These are phyloP conservation scores for Paraphaeosphaeria sporulosa DNA, from an alignment of 2,329 filamentous ascomycete species.

Conservation along the genomic window DNA sequence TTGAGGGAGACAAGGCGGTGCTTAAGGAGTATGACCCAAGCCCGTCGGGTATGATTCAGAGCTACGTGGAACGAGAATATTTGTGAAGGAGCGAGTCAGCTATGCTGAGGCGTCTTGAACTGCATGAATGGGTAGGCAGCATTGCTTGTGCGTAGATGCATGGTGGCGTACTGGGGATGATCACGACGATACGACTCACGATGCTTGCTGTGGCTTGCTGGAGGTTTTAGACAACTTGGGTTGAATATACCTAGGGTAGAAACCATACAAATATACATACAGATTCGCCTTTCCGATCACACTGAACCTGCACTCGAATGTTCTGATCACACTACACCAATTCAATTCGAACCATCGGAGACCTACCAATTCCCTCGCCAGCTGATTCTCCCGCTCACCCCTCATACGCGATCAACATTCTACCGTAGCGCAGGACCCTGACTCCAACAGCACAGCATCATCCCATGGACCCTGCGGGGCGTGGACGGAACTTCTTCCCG, in stretches of 20 bases:
- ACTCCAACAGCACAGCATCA: too few species aligned
- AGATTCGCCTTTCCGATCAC: not conserved
- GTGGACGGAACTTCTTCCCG: too few species aligned
- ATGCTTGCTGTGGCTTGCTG: not conserved
- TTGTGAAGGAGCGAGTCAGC: conserved; percentile 23
- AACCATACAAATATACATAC: not conserved
- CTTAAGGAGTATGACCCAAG: conserved; percentile 88
- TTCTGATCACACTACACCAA: too few species aligned
- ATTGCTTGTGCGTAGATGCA: not conserved
- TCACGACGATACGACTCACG: not conserved
- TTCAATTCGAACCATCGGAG: too few species aligned
- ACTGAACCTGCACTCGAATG: too few species aligned
- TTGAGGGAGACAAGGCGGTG: conserved; percentile 63
- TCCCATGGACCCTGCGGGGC: too few species aligned
- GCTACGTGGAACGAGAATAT: conserved; percentile 47
- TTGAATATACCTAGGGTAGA: too few species aligned
- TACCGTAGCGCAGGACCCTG: too few species aligned
- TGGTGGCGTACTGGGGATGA: not conserved
- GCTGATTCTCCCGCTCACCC: too few species aligned
- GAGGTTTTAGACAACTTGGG: too few species aligned
- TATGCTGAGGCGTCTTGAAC: not conserved
- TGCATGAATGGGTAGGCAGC: conserved; percentile 2
- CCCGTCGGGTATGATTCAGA: conserved; percentile 71
- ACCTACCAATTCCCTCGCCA: too few species aligned
- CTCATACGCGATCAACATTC: too few species aligned